Evolutionary conservation across 2,329 filamentous ascomycete species (phyloP).

Genomic region (Cercospora sesami): DNA sequence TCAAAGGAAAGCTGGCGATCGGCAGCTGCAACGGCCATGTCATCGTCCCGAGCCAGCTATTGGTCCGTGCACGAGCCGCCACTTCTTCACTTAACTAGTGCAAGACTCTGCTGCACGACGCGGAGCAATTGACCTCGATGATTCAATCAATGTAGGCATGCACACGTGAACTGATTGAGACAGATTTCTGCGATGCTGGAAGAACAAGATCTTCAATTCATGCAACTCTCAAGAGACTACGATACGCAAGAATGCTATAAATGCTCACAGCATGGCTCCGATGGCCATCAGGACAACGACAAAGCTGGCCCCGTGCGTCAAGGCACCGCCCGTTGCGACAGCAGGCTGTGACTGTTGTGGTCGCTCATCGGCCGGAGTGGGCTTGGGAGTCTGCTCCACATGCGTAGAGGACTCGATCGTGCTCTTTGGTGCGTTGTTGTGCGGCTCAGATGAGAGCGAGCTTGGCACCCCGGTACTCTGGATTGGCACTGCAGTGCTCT

Average conservation of each 20-base stretch:
- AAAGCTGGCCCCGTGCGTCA: not conserved
- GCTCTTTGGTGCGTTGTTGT: not conserved
- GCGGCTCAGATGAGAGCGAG: not conserved
- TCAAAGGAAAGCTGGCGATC: constrained; percentile 14
- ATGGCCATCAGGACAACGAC: constrained; percentile 1
- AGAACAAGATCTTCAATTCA: not conserved
- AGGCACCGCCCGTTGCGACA: not conserved
- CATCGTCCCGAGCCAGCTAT: not conserved
- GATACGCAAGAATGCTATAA: not conserved
- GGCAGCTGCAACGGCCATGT: constrained; percentile 5
- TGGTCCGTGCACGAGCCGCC: not conserved
- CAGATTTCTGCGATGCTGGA: not conserved
- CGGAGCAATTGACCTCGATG: not conserved
- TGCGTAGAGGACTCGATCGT: not conserved
- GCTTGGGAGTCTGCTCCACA: not conserved
- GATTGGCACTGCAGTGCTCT: not conserved
- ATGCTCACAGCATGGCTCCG: constrained; percentile 9
- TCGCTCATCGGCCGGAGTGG: not conserved
- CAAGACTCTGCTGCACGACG: not conserved
- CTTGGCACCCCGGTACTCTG: not conserved
- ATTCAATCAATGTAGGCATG: not conserved
- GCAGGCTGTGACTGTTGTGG: not conserved
- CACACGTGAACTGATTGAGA: not conserved
- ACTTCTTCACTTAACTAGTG: not conserved
- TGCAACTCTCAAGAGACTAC: not conserved